Evolutionary conservation across 2,329 filamentous ascomycete species (phyloP).

Genomic region (Hypoxylon sp.): DNA sequence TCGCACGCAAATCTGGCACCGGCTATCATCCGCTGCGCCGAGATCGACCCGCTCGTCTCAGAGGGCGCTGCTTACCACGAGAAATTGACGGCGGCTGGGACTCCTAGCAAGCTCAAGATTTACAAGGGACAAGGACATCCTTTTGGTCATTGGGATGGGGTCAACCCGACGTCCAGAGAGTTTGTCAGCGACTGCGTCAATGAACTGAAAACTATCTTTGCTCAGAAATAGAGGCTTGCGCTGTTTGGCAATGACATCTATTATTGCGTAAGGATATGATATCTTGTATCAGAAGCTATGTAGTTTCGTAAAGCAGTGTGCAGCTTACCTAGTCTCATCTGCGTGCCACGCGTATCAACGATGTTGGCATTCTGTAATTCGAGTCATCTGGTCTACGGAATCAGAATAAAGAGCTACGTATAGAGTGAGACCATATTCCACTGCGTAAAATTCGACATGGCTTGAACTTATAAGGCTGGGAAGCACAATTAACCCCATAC

Average conservation of each 20-base stretch:
- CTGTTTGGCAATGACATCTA: background rate
- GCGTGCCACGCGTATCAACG: background rate
- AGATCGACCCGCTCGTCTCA: constrained; percentile 52
- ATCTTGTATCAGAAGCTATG: background rate
- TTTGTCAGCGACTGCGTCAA: constrained; percentile 52
- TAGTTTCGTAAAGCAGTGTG: background rate
- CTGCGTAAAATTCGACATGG: background rate
- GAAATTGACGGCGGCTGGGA: constrained; percentile 50
- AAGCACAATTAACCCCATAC: background rate
- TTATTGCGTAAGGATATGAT: background rate
- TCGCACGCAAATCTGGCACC: constrained; percentile 53
- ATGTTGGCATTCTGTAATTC: background rate
- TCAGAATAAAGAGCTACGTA: background rate
- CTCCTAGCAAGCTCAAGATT: constrained; percentile 51
- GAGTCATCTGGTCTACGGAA: background rate
- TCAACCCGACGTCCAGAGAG: constrained; percentile 51
- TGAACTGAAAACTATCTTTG: constrained; percentile 47
- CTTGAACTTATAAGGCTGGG: too few relatives aligned
- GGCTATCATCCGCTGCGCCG: constrained; percentile 52
- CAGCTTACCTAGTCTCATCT: background rate
- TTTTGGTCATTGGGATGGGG: constrained; percentile 54
- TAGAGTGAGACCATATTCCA: background rate
- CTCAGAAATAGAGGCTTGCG: constrained; percentile 6
- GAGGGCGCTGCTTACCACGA: constrained; percentile 53
- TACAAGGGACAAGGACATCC: constrained; percentile 55